These are phyloP conservation scores for Microbotryomycetes sp. DNA, from an alignment of 1,284 basidiomycete species.

Conservation along the genomic window DNA sequence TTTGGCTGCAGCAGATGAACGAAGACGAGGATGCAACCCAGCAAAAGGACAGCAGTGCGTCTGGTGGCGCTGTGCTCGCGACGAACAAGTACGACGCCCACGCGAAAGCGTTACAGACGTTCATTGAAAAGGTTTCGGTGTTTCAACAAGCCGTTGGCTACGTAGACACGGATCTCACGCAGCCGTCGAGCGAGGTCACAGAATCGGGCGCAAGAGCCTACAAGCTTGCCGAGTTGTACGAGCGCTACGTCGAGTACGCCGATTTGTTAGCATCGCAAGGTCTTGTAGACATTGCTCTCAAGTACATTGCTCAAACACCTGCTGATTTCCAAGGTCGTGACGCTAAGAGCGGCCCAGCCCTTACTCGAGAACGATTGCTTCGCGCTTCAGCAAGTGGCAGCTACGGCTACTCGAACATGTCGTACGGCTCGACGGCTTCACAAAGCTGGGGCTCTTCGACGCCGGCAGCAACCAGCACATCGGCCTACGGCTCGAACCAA, in stretches of 20 bases:
- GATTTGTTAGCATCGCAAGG: constrained; percentile 87
- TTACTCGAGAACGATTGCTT: constrained; percentile 23
- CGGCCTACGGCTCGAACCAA: neutral
- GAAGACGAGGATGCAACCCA: constrained; percentile 65
- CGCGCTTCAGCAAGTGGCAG: constrained; percentile 14
- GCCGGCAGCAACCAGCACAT: constrained; percentile 5
- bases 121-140: constrained; percentile 93
- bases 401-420: too few relatives aligned
- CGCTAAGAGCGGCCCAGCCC: constrained; percentile 7
- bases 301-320: constrained; percentile 76
- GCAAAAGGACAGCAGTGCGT: neutral
- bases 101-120: constrained; percentile 81
- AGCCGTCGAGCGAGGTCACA: constrained; percentile 46
- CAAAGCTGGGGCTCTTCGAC: neutral
- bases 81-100: constrained; percentile 63
- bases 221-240: constrained; percentile 80
- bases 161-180: constrained; percentile 66
- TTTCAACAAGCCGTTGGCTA: constrained; percentile 88
- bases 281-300: constrained; percentile 71
- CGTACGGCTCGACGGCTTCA: neutral
- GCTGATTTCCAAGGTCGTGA: constrained; percentile 53
- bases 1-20: constrained; percentile 86
- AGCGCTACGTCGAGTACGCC: constrained; percentile 92
- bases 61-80: constrained; percentile 15
- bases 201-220: constrained; percentile 60